Evolutionary conservation across 2,329 filamentous ascomycete species (phyloP).

Genomic region (Colletotrichum higginsianum): DNA sequence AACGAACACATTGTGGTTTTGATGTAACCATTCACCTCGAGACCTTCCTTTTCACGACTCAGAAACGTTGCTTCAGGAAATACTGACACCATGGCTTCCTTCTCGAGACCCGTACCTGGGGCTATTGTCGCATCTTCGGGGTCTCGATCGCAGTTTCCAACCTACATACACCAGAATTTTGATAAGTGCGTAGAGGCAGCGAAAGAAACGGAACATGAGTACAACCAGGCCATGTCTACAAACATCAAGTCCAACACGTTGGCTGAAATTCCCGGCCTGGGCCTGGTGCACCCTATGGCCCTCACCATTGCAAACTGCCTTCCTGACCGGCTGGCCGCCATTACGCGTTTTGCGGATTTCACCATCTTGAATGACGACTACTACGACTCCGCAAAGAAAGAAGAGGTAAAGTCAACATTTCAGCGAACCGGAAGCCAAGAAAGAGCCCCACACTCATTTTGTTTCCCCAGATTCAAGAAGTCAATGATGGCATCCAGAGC

Average conservation of each 20-base stretch:
- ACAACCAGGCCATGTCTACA: neutral
- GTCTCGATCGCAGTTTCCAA: neutral
- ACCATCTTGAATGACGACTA: slow-evolving; percentile 1
- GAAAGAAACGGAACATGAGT: neutral
- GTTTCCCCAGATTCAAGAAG: neutral
- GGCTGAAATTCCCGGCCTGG: neutral
- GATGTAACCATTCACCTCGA: too few relatives aligned
- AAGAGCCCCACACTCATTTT: neutral
- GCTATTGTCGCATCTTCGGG: neutral
- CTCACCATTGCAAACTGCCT: slow-evolving; percentile 1
- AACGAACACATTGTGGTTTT: too few relatives aligned
- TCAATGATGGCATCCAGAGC: slow-evolving; percentile 5
- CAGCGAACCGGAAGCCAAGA: too few relatives aligned
- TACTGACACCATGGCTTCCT: neutral
- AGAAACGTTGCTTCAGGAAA: too few relatives aligned
- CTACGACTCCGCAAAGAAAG: neutral
- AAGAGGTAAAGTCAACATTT: neutral
- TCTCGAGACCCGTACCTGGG: neutral
- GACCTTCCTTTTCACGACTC: too few relatives aligned
- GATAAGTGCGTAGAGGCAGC: neutral
- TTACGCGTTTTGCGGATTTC: neutral
- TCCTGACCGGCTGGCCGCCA: neutral
- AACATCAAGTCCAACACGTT: neutral
- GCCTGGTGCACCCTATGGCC: neutral
- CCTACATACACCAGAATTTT: neutral